Percentiles rank a stretch among this genome's conserved stretches.
Conservation (phyloP, 1,284 basidiomycete genomes). For the Fistulina hepatica region DNA sequence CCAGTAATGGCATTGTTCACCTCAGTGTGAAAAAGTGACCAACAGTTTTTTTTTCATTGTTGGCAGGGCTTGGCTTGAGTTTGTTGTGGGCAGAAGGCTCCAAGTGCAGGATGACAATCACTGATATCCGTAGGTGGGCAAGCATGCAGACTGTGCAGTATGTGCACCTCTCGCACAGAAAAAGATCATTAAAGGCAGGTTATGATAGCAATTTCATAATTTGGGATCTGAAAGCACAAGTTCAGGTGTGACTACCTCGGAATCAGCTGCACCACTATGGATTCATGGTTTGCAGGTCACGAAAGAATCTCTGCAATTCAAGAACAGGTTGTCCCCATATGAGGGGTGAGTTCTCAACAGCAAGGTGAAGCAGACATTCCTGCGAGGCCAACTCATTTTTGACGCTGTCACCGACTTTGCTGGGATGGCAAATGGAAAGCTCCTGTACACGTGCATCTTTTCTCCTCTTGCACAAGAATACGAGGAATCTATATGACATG, state of each 20-base stretch:
- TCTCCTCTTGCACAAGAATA: too few relatives aligned
- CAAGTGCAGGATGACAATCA: conserved; percentile 47
- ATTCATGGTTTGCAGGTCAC: conserved; percentile 48
- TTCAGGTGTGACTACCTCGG: conserved; percentile 43
- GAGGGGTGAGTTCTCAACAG: conserved; percentile 62
- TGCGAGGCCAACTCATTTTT: conserved; percentile 65
- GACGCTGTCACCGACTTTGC: too few relatives aligned
- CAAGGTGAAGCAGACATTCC: conserved; percentile 60
- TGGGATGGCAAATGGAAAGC: too few relatives aligned
- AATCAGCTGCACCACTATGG: not conserved
- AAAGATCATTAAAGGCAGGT: conserved; percentile 65
- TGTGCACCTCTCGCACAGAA: conserved; percentile 55
- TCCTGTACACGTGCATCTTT: too few relatives aligned
- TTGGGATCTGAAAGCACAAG: conserved; percentile 65
- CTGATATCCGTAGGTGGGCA: conserved; percentile 65
- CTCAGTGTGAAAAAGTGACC: too few relatives aligned
- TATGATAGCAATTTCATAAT: conserved; percentile 78
- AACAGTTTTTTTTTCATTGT: too few relatives aligned
- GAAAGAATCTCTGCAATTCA: conserved; percentile 68
- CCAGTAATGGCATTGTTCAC: too few relatives aligned
- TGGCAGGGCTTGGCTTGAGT: conserved; percentile 81
- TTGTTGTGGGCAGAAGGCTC: conserved; percentile 74
- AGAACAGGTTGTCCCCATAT: conserved; percentile 89
- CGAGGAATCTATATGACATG: too few relatives aligned
- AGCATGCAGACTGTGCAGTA: conserved; percentile 64